phyloP scores from a whole-genome alignment of 345 rosid species.

The Litchi chinensis region DNA sequence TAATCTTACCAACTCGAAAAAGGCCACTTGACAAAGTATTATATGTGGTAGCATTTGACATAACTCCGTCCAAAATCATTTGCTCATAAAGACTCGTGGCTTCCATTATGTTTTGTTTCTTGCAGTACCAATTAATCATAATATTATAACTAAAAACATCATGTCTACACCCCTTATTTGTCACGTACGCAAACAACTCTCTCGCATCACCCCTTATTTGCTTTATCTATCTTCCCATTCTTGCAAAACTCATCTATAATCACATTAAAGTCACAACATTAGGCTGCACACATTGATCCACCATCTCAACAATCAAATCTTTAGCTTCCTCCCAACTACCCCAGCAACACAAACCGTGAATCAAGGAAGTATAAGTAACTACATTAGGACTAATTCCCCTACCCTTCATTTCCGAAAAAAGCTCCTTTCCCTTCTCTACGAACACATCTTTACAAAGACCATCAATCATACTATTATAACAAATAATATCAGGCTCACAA shows the following conservation, averaged over 20 bases:
- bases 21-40: neutral
- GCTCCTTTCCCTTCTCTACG: too few species aligned
- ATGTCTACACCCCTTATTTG: neutral
- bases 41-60: neutral
- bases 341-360: too few species aligned
- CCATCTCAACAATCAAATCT: too few species aligned
- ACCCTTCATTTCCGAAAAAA: too few species aligned
- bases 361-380: too few species aligned
- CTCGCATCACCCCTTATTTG: neutral
- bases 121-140: conserved; percentile 9
- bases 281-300: too few species aligned
- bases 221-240: too few species aligned
- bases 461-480: conserved; percentile 26
- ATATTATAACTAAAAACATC: neutral
- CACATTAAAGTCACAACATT: too few species aligned
- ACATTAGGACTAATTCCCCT: too few species aligned
- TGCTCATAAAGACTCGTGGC: conserved; percentile 9
- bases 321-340: too few species aligned
- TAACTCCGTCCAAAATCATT: neutral
- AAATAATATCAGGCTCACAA: conserved; percentile 19
- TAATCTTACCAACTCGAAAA: neutral
- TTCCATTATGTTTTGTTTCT: neutral
- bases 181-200: neutral
- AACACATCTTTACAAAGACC: conserved; percentile 17
- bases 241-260: too few species aligned